These are phyloP conservation scores for Plantago ovata DNA, from an alignment of 257 asterid genomes.

Conservation along the genomic window DNA sequence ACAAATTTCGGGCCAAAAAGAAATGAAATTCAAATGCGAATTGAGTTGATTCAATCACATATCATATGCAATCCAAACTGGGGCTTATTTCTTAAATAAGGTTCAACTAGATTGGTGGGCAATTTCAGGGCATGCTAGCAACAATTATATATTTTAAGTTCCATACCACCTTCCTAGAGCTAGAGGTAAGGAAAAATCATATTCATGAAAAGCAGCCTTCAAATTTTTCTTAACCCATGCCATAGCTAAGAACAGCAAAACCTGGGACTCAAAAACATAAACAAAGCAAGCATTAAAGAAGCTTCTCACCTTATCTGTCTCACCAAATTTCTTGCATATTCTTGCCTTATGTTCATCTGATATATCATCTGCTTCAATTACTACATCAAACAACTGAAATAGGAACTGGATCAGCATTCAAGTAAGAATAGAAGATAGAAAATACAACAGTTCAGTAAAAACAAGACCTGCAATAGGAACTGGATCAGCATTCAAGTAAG, in stretches of 20 bases:
- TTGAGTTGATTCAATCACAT: too few species aligned
- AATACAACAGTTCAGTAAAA: conserved; percentile 14
- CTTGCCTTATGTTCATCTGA: conserved; percentile 84
- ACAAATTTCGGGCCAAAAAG: too few species aligned
- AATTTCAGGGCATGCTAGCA: not conserved
- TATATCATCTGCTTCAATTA: conserved; percentile 62
- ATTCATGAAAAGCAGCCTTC: not conserved
- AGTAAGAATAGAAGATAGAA: not conserved
- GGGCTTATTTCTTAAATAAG: too few species aligned
- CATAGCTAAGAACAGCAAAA: not conserved
- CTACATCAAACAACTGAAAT: conserved; percentile 67
- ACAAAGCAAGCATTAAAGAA: conserved; percentile 6
- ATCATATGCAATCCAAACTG: too few species aligned
- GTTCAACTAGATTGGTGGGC: not conserved
- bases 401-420: conserved; percentile 31
- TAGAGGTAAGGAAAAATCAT: not conserved
- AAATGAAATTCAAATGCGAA: too few species aligned
- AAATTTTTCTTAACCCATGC: not conserved
- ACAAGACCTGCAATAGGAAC: conserved; percentile 74
- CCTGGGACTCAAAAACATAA: not conserved
- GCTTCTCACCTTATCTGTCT: conserved; percentile 76
- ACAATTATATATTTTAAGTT: not conserved
- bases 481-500: too few species aligned
- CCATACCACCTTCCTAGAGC: not conserved
- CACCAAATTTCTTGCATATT: conserved; percentile 87